Conservation (phyloP, 2,329 filamentous ascomycete genomes). For the Nigrospora sphaerica region DNA sequence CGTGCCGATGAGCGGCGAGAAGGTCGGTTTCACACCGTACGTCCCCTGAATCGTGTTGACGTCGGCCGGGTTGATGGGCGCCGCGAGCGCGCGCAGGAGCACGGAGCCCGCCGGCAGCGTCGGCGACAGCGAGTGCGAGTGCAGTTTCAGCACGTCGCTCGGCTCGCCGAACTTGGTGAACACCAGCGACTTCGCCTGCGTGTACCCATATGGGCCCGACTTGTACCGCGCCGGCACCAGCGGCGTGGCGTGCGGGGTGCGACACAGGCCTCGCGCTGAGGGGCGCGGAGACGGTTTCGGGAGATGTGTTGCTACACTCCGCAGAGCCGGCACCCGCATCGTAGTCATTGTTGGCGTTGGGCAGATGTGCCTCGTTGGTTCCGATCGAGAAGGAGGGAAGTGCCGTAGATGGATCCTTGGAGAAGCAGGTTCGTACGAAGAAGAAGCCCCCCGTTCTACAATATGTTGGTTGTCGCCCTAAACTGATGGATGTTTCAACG, state of each 20-base stretch:
- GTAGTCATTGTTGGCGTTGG: not conserved
- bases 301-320: not conserved
- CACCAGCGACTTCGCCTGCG: slow-evolving; percentile 75
- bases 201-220: slow-evolving; percentile 69
- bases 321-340: not conserved
- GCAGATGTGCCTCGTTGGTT: too few species aligned
- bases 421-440: too few species aligned
- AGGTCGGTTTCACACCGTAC: slow-evolving; percentile 78
- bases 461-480: too few species aligned
- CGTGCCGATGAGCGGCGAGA: slow-evolving; percentile 72
- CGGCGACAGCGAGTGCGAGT: slow-evolving; percentile 71
- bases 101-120: slow-evolving; percentile 56
- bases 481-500: too few species aligned
- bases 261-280: slow-evolving; percentile 2
- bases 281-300: slow-evolving; percentile 1
- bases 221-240: slow-evolving; percentile 34
- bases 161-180: slow-evolving; percentile 72
- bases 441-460: too few species aligned
- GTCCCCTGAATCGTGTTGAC: slow-evolving; percentile 97
- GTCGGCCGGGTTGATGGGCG: slow-evolving; percentile 94
- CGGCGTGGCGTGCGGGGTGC: slow-evolving; percentile 3
- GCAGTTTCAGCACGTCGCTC: slow-evolving; percentile 61
- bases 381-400: too few species aligned
- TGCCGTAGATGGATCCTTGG: too few species aligned
- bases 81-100: slow-evolving; percentile 80